A percentile compares a stretch with the other conserved stretches of the same genome.
phyloP scores from a whole-genome alignment of 2,329 filamentous ascomycete species.

The Aureobasidium sp. region DNA sequence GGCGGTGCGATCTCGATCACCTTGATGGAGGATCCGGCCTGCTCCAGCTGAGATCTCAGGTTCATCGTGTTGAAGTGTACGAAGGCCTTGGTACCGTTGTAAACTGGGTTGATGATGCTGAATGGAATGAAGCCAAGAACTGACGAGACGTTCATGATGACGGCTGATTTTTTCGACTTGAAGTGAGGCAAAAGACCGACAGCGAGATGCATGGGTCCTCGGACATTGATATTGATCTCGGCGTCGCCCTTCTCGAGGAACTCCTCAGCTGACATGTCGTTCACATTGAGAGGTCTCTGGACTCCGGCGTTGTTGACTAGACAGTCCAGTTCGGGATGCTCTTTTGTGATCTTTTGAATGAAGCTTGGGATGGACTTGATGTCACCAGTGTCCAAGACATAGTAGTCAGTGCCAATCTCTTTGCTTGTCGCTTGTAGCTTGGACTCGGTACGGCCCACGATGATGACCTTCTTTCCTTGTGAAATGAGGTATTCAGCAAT shows the following conservation, averaged over 20 bases:
- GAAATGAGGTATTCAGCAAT: slow-evolving; percentile 41
- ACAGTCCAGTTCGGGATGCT: slow-evolving; percentile 50
- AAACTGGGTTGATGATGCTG: slow-evolving; percentile 48
- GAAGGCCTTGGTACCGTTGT: slow-evolving; percentile 53
- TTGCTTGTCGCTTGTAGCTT: slow-evolving; percentile 39
- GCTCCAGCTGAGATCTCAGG: slow-evolving; percentile 42
- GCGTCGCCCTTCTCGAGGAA: slow-evolving; percentile 46
- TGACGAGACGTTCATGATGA: slow-evolving; percentile 49
- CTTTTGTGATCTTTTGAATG: slow-evolving; percentile 35
- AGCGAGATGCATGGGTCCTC: slow-evolving; percentile 49
- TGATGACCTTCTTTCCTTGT: slow-evolving; percentile 43
- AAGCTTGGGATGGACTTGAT: slow-evolving; percentile 38
- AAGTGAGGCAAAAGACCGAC: slow-evolving; percentile 44
- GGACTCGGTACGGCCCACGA: slow-evolving; percentile 47
- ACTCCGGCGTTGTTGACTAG: slow-evolving; percentile 54
- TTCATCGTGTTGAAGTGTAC: slow-evolving; percentile 51
- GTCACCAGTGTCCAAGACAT: slow-evolving; percentile 45
- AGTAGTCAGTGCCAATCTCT: slow-evolving; percentile 43
- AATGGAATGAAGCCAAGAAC: slow-evolving; percentile 47
- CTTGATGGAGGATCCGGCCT: slow-evolving; percentile 32
- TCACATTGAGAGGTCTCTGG: slow-evolving; percentile 40
- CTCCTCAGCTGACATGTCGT: slow-evolving; percentile 27
- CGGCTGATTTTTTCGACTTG: slow-evolving; percentile 32
- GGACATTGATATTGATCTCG: slow-evolving; percentile 52
- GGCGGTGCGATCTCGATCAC: slow-evolving; percentile 45